phyloP scores from a whole-genome alignment of 257 asterid genomes.

The Hygrophila difformis region DNA sequence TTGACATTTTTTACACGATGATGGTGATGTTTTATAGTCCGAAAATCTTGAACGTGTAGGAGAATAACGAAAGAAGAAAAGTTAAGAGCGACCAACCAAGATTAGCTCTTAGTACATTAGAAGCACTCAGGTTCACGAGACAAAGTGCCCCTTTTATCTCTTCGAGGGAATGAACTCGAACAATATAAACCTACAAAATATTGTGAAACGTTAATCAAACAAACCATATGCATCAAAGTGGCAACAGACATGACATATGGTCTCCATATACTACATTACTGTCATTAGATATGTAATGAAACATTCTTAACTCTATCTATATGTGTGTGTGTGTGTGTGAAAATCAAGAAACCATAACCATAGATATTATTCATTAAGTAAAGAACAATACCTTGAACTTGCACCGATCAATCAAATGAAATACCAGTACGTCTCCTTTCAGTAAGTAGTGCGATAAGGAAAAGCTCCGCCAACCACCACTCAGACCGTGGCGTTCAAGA shows the following conservation, averaged over 20 bases:
- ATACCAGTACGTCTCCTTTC: slow-evolving; percentile 74
- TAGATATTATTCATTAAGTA: background rate
- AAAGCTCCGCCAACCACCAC: slow-evolving; percentile 97
- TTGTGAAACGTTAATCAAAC: too few species aligned
- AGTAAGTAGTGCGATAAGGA: slow-evolving; percentile 54
- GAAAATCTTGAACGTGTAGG: slow-evolving; percentile 2
- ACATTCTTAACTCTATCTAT: too few species aligned
- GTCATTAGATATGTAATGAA: too few species aligned
- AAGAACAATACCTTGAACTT: slow-evolving; percentile 51
- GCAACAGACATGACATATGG: too few species aligned
- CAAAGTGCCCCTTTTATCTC: slow-evolving; percentile 62
- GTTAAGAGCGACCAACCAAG: slow-evolving; percentile 33
- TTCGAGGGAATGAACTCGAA: slow-evolving; percentile 50
- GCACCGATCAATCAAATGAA: slow-evolving; percentile 68
- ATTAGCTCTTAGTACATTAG: slow-evolving; percentile 21
- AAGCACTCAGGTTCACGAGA: slow-evolving; percentile 50
- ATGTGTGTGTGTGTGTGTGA: too few species aligned
- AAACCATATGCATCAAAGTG: too few species aligned
- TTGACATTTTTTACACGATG: slow-evolving; percentile 30
- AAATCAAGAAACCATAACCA: too few species aligned
- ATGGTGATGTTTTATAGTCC: slow-evolving; percentile 10
- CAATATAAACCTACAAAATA: slow-evolving; percentile 64
- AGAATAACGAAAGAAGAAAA: slow-evolving; percentile 3
- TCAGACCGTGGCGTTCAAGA: slow-evolving; percentile 62
- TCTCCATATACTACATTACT: too few species aligned